These are phyloP conservation scores for Metroxylon sagu DNA, from an alignment of 176 grass and related monocot genomes.

Conservation along the genomic window DNA sequence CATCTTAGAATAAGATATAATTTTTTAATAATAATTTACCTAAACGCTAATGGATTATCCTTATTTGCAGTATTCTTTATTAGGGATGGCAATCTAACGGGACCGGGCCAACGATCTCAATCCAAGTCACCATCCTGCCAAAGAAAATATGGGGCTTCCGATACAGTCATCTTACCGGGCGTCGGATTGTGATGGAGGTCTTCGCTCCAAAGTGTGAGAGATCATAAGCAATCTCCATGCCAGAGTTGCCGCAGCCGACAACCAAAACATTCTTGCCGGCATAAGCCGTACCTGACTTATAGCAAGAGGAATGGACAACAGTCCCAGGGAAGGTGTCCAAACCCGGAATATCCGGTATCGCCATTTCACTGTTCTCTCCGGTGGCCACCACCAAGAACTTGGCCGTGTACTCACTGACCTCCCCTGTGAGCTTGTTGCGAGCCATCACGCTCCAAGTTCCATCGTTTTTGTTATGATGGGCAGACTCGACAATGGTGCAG, in stretches of 20 bases:
- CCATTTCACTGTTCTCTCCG: slow-evolving; percentile 22
- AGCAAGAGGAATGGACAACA: slow-evolving; percentile 19
- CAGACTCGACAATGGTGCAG: background rate
- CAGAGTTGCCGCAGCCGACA: slow-evolving; percentile 36
- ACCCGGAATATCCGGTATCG: slow-evolving; percentile 18
- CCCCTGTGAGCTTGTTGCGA: background rate
- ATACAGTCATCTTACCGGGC: slow-evolving; percentile 16
- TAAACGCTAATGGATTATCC: no score
- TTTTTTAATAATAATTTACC: no score
- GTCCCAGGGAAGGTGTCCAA: slow-evolving; percentile 13
- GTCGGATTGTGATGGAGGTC: slow-evolving; percentile 25
- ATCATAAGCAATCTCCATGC: slow-evolving; percentile 51
- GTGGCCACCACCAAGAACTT: slow-evolving; percentile 37
- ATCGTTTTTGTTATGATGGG: background rate
- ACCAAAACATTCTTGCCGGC: slow-evolving; percentile 23
- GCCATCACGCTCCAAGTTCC: background rate
- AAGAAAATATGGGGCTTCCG: no score
- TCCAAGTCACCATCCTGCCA: no score
- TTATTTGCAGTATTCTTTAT: no score
- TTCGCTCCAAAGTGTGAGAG: slow-evolving; percentile 21
- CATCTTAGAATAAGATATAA: no score
- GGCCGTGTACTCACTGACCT: background rate
- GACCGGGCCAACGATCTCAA: no score
- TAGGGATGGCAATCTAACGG: no score
- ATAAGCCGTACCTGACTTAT: slow-evolving; percentile 21